A percentile compares a stretch with the other conserved stretches of the same genome.
phyloP scores from a whole-genome alignment of 352 stramenopile genomes.

The Peronospora belbahrii region DNA sequence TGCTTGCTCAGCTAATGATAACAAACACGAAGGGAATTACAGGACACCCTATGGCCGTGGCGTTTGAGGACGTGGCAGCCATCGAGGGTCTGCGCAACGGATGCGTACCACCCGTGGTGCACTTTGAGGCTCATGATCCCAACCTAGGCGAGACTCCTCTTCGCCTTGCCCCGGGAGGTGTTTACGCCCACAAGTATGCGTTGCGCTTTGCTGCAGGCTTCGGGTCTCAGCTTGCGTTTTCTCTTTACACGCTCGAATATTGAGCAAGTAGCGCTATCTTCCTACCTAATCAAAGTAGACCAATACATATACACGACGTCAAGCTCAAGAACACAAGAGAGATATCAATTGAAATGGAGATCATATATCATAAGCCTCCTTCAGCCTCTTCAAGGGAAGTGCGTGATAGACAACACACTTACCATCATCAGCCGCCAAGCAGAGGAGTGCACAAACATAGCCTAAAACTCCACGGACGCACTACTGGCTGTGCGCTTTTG shows the following conservation, averaged over 20 bases:
- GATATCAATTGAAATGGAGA: conserved; percentile 10
- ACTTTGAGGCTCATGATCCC: conserved; percentile 86
- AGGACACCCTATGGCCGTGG: conserved; percentile 94
- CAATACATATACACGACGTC: conserved; percentile 2
- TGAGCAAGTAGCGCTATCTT: conserved; percentile 6
- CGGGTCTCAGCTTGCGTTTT: conserved; percentile 93
- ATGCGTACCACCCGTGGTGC: conserved; percentile 85
- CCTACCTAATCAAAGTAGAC: conserved; percentile 7
- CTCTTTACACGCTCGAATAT: conserved; percentile 83
- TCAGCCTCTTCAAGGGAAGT: conserved; percentile 2
- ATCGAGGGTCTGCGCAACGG: conserved; percentile 87
- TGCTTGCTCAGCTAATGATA: conserved; percentile 73
- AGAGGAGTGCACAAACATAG: neutral
- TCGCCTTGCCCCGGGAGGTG: conserved; percentile 45
- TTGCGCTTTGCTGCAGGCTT: conserved; percentile 94
- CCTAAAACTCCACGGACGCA: conserved; percentile 57
- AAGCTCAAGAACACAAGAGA: conserved; percentile 1
- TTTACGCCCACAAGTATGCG: conserved; percentile 86
- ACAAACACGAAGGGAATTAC: conserved; percentile 93
- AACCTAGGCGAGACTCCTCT: conserved; percentile 44
- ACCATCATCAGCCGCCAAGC: conserved; percentile 3
- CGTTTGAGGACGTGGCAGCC: conserved; percentile 93
- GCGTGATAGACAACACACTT: conserved; percentile 14
- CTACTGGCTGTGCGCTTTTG: conserved; percentile 42
- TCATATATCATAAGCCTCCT: conserved; percentile 11